phyloP scores from a whole-genome alignment of 805 yeast genomes.

The Candida germanica region DNA sequence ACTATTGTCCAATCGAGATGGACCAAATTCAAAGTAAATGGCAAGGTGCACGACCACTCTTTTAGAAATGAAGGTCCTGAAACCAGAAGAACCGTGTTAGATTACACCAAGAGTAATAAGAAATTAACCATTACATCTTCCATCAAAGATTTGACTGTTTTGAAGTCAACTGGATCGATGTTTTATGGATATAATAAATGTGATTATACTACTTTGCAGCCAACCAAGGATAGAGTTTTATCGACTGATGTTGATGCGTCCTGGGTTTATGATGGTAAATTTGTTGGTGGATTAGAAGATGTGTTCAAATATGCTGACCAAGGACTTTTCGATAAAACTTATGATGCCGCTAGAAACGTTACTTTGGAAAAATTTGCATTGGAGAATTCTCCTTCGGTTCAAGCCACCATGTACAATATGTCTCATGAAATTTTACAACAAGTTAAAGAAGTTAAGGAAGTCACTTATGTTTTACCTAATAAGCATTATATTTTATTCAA shows the following conservation, averaged over 20 bases:
- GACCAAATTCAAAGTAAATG: slow-evolving; percentile 73
- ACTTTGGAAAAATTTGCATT: slow-evolving; percentile 77
- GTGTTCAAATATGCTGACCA: slow-evolving; percentile 51
- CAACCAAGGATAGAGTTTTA: slow-evolving; percentile 79
- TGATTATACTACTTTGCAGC: slow-evolving; percentile 84
- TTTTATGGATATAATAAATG: slow-evolving; percentile 83
- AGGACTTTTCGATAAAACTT: slow-evolving; percentile 65
- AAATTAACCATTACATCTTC: slow-evolving; percentile 63
- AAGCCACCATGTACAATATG: slow-evolving; percentile 97
- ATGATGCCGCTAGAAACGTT: slow-evolving; percentile 56
- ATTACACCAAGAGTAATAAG: slow-evolving; percentile 46
- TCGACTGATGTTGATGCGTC: slow-evolving; percentile 79
- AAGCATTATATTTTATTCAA: slow-evolving; percentile 86
- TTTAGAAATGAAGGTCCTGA: slow-evolving; percentile 85
- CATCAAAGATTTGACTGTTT: slow-evolving; percentile 74
- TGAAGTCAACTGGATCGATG: slow-evolving; percentile 90
- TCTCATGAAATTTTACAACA: slow-evolving; percentile 61
- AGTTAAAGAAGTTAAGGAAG: slow-evolving; percentile 58
- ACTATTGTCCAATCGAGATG: slow-evolving; percentile 72
- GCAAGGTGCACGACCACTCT: slow-evolving; percentile 77
- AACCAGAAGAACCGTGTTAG: slow-evolving; percentile 57
- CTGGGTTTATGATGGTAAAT: slow-evolving; percentile 62
- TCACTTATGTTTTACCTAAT: slow-evolving; percentile 80
- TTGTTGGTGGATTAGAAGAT: slow-evolving; percentile 47
- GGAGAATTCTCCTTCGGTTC: slow-evolving; percentile 91